Base-by-base conservation (phyloP, 1,284 basidiomycete species). In the Rhodotorula sp. region DNA sequence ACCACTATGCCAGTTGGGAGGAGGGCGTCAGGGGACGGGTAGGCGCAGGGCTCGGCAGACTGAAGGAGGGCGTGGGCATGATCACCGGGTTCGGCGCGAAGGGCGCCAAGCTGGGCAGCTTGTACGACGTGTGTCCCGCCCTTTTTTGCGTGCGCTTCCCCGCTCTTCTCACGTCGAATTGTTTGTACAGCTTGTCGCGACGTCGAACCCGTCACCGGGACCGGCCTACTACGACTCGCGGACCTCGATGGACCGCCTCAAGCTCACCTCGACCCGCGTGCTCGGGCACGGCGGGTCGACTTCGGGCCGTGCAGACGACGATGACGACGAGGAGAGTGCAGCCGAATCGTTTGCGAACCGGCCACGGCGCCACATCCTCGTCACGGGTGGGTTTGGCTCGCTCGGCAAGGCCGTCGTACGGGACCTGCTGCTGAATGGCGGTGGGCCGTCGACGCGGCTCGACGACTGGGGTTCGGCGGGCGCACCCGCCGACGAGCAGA, bases 301-400 rank as follows among this genome's bases (percentile, higher is more conserved):
- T 19, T 58, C 57, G 13, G 25, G 13, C 27, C 37, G 61, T 29
- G 32, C 62, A 2, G 27, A 29, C 12, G 32, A 32, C 29, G 37
- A 61, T 10, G 67, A 61, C 9, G 67, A 68, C 37, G 72, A 67
- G 57, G 67, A 64, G 3, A 29, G 60, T 51, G 51, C 67, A 19
- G 50, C 58, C 7, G 41, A n/a, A 9, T 29, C 53, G 19, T 22
- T 67, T 15, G 61, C 62, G 6, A 48, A 56, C 12, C 66, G 64
- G 27, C 64, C 65, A 2, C 66, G 75, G 13, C 74, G 76, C 6
- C 78, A 78, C 58, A 78, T 78, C 51, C 75, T 78, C 64, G 69
- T 78, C 48, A 78, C 77, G 21, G 78, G 78, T 51, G 78, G 76
- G 0, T 78, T 78, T 60, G 75, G 76, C 27, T 78, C 78, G 34